Percentiles rank a stretch among this genome's conserved stretches.
Conservation (phyloP, 2,329 filamentous ascomycete species). For the Hysterium pulicare region DNA sequence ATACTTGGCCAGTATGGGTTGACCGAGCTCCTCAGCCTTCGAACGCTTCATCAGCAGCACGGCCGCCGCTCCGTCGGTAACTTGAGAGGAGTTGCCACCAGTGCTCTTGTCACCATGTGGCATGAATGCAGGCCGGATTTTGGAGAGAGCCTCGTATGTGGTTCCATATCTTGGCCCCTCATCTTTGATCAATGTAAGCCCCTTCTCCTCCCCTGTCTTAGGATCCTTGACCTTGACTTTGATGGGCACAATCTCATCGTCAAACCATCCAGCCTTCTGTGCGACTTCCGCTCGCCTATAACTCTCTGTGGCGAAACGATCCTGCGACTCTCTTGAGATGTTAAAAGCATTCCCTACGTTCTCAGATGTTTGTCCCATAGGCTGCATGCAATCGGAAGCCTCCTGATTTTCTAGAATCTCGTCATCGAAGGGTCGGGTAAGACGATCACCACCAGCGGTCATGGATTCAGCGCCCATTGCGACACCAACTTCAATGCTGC, state of each 20-base stretch:
- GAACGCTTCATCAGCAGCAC: slow-evolving; percentile 92
- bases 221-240: slow-evolving; percentile 76
- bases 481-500: slow-evolving; percentile 82
- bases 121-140: slow-evolving; percentile 87
- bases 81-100: slow-evolving; percentile 89
- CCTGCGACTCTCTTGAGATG: slow-evolving; percentile 75
- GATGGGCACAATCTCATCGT: slow-evolving; percentile 92
- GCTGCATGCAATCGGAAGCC: slow-evolving; percentile 79
- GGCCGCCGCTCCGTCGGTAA: slow-evolving; percentile 90
- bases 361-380: slow-evolving; percentile 98
- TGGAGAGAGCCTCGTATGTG: slow-evolving; percentile 74
- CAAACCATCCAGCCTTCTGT: slow-evolving; percentile 86
- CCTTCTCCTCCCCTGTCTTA: slow-evolving; percentile 72
- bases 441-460: slow-evolving; percentile 67
- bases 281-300: slow-evolving; percentile 84
- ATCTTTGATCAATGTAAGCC: slow-evolving; percentile 77
- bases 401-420: slow-evolving; percentile 73
- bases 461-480: slow-evolving; percentile 89
- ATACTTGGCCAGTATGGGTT: slow-evolving; percentile 93
- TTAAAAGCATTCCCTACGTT: slow-evolving; percentile 91
- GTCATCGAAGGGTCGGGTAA: slow-evolving; percentile 72
- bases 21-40: slow-evolving; percentile 77
- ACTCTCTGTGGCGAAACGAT: slow-evolving; percentile 80
- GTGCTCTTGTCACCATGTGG: slow-evolving; percentile 84
- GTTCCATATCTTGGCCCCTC: slow-evolving; percentile 91